Percentiles rank a stretch among this genome's conserved stretches.
phyloP scores from a whole-genome alignment of 2,329 filamentous ascomycete species.

The Paecilomyces formosus region DNA sequence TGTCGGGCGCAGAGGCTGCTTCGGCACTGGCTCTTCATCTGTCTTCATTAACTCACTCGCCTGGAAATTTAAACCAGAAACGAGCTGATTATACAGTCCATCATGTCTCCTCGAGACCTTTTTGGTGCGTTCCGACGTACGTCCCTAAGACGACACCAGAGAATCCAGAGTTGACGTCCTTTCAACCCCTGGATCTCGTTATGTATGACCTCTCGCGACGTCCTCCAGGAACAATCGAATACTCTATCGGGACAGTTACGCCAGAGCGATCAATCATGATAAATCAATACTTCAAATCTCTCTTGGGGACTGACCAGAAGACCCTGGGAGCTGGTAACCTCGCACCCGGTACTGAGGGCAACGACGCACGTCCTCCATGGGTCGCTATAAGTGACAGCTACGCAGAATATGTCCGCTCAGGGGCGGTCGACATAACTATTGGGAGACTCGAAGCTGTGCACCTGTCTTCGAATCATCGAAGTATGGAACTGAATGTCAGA shows the following conservation, averaged over 20 bases:
- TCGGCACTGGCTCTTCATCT: constrained; percentile 64
- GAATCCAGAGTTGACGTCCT: constrained; percentile 44
- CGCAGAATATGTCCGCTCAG: constrained; percentile 63
- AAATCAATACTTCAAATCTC: constrained; percentile 41
- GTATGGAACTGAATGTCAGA: constrained; percentile 28
- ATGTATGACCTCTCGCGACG: constrained; percentile 64
- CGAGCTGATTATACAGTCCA: constrained; percentile 43
- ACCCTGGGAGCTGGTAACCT: constrained; percentile 29
- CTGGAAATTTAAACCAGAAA: constrained; percentile 39
- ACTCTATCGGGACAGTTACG: constrained; percentile 58
- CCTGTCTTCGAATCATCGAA: neutral
- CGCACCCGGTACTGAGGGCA: constrained; percentile 26
- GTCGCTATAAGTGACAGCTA: constrained; percentile 67
- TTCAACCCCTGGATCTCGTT: constrained; percentile 64
- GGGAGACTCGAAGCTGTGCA: constrained; percentile 30
- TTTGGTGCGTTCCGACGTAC: constrained; percentile 61
- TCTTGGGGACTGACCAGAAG: constrained; percentile 41
- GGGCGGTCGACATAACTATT: constrained; percentile 46
- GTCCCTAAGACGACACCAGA: constrained; percentile 29
- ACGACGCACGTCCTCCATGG: constrained; percentile 51
- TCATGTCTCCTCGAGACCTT: constrained; percentile 61
- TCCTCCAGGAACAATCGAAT: constrained; percentile 49
- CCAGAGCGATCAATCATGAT: constrained; percentile 48
- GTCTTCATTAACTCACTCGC: constrained; percentile 50
- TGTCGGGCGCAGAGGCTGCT: constrained; percentile 74